Base-by-base conservation (phyloP, 352 stramenopile genomes). In the Hyaloperonospora brassicae region DNA sequence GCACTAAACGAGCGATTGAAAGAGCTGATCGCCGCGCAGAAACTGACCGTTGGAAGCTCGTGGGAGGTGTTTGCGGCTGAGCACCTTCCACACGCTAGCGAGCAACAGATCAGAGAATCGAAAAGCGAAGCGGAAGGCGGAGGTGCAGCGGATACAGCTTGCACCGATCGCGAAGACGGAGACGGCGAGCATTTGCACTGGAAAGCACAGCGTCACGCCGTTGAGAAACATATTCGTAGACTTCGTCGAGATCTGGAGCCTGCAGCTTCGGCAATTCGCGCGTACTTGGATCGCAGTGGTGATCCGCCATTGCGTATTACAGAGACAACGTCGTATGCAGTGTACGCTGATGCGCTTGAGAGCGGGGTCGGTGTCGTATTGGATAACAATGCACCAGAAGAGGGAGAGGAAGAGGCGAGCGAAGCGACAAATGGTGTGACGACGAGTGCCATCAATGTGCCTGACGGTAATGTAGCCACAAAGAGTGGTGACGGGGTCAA, bases 301-400 rank as follows among this genome's bases (percentile, higher is more conserved):
- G 60, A 61, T 38, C 68, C 47, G 21, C 52, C 31, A 12, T 66
- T 84, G 39, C 54, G 60, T 5, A 57, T 81, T 0, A 59, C 51
- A 0, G 61, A 73, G 24, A 48, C 59, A 10, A 76, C 68, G 5
- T 73, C 55, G 11, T 84, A 64, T 25, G 62, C 71, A 5, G 65
- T 58, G 0, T 87, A 81, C 52, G 40, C 34, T 1, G 50, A 59
- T 11, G 70, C 62, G 1, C 49, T 87, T 1, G 55, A 65, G 14
- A 59, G 47, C 31, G 68, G 75, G 9, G 65, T 86, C 4, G 41
- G 57, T 10, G 25, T 53, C 3, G 42, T 48, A 7, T 45, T 84
- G 21, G 72, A 86, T 2, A 66, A 54, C 6, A 84, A 83, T 27
- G 67, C 73, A 12, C 64, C 70, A 17, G 76, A 89, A 52, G 75